Percentiles rank a stretch among this genome's conserved stretches.
These are phyloP conservation scores for Colletotrichum destructivum DNA, from an alignment of 2,329 filamentous ascomycete species.

Conservation along the genomic window DNA sequence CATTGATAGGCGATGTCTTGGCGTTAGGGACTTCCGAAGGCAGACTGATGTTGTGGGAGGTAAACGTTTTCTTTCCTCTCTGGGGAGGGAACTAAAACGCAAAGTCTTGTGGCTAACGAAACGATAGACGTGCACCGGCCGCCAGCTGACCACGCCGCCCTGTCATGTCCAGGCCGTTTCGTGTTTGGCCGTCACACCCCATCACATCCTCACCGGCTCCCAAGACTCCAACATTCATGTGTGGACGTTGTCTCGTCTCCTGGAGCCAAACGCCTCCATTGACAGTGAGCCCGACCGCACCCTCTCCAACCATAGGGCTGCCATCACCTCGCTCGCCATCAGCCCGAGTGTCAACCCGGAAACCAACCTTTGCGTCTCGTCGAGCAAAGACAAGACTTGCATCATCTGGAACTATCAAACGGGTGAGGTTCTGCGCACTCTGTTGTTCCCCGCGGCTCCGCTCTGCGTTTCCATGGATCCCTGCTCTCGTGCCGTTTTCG, in stretches of 20 bases:
- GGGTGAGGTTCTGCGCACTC: constrained; percentile 82
- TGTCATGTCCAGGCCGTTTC: constrained; percentile 87
- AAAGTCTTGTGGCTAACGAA: constrained; percentile 42
- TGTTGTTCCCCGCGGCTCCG: constrained; percentile 83
- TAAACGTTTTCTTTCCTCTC: constrained; percentile 56
- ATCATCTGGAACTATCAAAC: constrained; percentile 94
- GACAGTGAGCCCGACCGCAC: constrained; percentile 81
- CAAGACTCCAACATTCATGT: constrained; percentile 92
- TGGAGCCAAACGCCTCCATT: constrained; percentile 70
- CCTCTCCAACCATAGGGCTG: constrained; percentile 83
- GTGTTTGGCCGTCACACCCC: constrained; percentile 79
- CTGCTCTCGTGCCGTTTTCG: constrained; percentile 85
- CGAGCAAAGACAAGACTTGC: constrained; percentile 88
- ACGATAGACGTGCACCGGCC: constrained; percentile 78
- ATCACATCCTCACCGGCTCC: constrained; percentile 83
- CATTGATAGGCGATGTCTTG: constrained; percentile 80
- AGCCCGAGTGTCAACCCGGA: constrained; percentile 78
- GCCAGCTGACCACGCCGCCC: constrained; percentile 81
- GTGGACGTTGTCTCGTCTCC: constrained; percentile 85
- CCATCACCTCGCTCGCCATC: constrained; percentile 75
- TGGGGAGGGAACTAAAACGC: background rate
- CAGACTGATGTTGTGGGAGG: constrained; percentile 93
- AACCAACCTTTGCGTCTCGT: constrained; percentile 87
- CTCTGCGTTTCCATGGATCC: constrained; percentile 84
- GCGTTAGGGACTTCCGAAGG: constrained; percentile 88